These are phyloP conservation scores for Colletotrichum lentis DNA, from an alignment of 2,329 filamentous ascomycete genomes.

Conservation along the genomic window DNA sequence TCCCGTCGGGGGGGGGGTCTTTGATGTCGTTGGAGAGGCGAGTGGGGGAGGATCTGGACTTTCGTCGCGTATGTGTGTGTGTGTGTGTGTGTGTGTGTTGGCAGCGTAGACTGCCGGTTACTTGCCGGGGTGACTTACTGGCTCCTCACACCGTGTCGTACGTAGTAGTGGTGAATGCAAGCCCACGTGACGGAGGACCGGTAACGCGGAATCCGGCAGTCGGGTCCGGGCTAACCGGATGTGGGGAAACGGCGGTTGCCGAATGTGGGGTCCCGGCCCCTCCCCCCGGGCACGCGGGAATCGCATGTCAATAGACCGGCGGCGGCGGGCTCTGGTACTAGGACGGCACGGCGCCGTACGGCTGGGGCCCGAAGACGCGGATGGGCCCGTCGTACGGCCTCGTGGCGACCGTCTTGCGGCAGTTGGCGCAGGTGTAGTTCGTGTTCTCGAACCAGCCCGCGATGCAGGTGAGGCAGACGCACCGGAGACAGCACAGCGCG, in stretches of 20 bases:
- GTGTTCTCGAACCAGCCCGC: constrained; percentile 47
- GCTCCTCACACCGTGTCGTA: no score
- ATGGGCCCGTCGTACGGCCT: constrained; percentile 39
- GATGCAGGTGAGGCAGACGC: constrained; percentile 45
- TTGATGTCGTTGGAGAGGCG: not conserved
- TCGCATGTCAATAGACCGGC: not conserved
- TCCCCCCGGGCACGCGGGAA: not conserved
- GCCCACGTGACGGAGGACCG: not conserved
- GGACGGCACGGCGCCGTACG: constrained; percentile 7
- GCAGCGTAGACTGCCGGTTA: no score
- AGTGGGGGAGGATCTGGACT: not conserved
- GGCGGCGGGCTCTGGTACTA: constrained; percentile 9
- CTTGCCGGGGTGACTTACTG: not conserved
- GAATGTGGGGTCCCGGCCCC: no score
- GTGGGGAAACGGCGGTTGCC: no score
- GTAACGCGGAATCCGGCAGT: no score
- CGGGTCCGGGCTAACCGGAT: not conserved
- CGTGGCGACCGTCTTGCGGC: constrained; percentile 45
- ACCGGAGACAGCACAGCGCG: constrained; percentile 45
- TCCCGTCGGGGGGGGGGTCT: not conserved
- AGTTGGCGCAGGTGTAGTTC: constrained; percentile 44
- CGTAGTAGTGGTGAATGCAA: not conserved
- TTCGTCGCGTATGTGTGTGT: no score
- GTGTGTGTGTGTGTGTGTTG: no score
- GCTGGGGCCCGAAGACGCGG: constrained; percentile 40